phyloP scores from a whole-genome alignment of 441 rosid species.

The Pelargonium cotyledonis region DNA sequence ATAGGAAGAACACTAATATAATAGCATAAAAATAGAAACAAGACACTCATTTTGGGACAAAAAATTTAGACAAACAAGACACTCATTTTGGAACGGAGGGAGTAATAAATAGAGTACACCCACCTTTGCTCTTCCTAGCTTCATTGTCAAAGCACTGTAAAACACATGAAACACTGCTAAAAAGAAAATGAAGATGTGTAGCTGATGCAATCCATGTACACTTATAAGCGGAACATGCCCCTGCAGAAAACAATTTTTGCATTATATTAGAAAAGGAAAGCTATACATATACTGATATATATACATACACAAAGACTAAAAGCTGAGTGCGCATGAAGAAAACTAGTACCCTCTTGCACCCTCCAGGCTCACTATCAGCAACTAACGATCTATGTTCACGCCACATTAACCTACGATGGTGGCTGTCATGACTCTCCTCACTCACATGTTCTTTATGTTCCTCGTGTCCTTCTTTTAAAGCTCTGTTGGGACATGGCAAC shows the following conservation, averaged over 20 bases:
- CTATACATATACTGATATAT: no score
- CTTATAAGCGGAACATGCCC: conserved; percentile 64
- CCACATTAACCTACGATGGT: conserved; percentile 42
- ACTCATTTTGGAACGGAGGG: no score
- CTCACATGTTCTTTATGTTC: conserved; percentile 1
- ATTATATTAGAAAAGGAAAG: neutral
- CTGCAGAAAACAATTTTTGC: conserved; percentile 27
- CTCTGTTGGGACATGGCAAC: conserved; percentile 55
- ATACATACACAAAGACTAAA: no score
- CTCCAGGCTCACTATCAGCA: conserved; percentile 18
- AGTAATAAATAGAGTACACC: neutral
- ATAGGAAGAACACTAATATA: no score
- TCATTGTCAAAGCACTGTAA: conserved; percentile 70
- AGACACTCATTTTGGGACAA: no score
- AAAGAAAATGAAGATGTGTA: conserved; percentile 86
- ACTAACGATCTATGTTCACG: conserved; percentile 47
- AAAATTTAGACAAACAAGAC: no score
- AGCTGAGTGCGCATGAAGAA: neutral
- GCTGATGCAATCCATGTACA: conserved; percentile 57
- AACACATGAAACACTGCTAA: conserved; percentile 75
- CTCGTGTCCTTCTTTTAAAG: neutral
- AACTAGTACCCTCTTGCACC: conserved; percentile 21
- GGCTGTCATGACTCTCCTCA: neutral
- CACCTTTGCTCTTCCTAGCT: conserved; percentile 88
- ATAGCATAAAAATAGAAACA: no score